Percentiles rank a stretch among this genome's conserved stretches.
Evolutionary conservation across 2,329 filamentous ascomycete genomes (phyloP).

Genomic region (Claviceps humidiphila): DNA sequence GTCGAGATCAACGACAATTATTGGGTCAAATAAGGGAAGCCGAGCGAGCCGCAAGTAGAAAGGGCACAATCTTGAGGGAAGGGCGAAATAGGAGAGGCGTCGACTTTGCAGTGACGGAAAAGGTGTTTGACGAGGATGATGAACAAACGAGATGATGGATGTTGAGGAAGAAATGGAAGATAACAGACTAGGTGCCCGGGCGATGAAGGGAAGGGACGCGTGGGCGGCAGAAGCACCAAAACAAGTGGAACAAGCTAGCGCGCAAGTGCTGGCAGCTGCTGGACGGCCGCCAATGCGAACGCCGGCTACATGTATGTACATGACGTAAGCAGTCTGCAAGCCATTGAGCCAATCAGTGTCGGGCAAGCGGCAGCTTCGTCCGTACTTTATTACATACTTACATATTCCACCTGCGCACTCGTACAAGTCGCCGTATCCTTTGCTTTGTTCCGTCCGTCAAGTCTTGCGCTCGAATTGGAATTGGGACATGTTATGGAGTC

Average conservation of each 20-base stretch:
- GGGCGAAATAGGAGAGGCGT: neutral
- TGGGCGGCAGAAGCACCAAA: neutral
- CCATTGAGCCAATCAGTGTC: neutral
- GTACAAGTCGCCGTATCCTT: too few species aligned
- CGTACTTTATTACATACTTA: too few species aligned
- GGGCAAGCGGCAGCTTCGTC: neutral
- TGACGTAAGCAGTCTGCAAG: neutral
- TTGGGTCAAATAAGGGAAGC: neutral
- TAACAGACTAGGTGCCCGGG: neutral
- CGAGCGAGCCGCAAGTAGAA: neutral
- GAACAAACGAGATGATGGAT: constrained; percentile 1
- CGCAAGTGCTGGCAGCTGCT: neutral
- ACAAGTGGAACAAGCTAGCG: neutral
- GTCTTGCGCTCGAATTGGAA: too few species aligned
- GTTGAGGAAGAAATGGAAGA: neutral
- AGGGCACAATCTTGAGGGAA: neutral
- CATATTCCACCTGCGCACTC: too few species aligned
- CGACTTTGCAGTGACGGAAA: constrained; percentile 1
- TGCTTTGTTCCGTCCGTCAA: too few species aligned
- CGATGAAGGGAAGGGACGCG: neutral
- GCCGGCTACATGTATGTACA: neutral
- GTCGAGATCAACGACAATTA: neutral
- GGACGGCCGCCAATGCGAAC: too few species aligned
- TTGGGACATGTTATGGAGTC: too few species aligned
- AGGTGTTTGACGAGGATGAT: neutral